Evolutionary conservation across 2,329 filamentous ascomycete species (phyloP), one percentile per base, ranked within the genome.

Genomic region (Penicillium capsulatum): DNA sequence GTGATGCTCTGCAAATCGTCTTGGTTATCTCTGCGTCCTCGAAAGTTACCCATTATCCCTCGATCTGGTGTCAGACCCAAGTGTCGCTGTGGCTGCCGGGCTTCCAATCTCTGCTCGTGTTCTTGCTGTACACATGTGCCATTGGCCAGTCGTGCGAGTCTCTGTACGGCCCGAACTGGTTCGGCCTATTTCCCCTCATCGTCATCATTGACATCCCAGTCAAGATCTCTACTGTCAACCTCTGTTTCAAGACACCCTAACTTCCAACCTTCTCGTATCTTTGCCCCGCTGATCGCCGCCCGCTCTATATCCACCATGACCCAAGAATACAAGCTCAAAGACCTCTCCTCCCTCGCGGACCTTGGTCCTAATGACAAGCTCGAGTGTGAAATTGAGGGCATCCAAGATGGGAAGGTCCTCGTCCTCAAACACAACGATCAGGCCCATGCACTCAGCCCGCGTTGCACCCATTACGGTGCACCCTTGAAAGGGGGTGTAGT

Each of bases 381-480:
- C 48, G 90, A 97, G 65, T 85, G 80, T 10, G 89, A 95, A 57
- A 84, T 98, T 3, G 91, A 97, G 56, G 92, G 91, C 14, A 74
- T 98, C 30, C 82, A 91, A 41, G 81, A 78, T 26, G 87, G 80
- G 47, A 97, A 96, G 66, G 83, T 98, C 2, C 73, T 98, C 4
- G 75, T 98, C 3, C 74, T 92, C 49, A 94, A 94, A 60, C 75
- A 83, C 8, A 81, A 80, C 38, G 84, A 83, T 52, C 79, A 84
- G 53, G 71, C 91, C 11, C 83, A 90, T 60, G 92, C 90, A 19
- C 66, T 94, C 24, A 89, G 86, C 24, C 72, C 87, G 27, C 92
- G 84, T 53, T 98, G 92, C 61, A 82, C 79, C 10, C 91, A 97
- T 68, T 97, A 94, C 62, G 91, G 92, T 22, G 92, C 91, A 28